phyloP scores from a whole-genome alignment of 2,329 filamentous ascomycete genomes.

The Ciborinia camelliae region DNA sequence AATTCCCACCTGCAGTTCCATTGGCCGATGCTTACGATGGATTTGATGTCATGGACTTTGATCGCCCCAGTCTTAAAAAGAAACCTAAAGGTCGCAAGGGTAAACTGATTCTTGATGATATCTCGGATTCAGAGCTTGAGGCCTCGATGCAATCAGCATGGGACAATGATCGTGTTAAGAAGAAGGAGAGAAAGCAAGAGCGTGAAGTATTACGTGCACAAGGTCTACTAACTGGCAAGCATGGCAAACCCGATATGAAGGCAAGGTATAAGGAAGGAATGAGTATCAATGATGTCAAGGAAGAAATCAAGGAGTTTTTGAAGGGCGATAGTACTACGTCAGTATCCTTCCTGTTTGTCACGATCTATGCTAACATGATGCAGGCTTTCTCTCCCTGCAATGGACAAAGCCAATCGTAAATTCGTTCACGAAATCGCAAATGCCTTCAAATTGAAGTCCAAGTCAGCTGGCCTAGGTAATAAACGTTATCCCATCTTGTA shows the following conservation, averaged over 20 bases:
- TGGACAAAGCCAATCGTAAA: slow-evolving; percentile 75
- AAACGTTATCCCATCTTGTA: slow-evolving; percentile 73
- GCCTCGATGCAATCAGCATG: slow-evolving; percentile 56
- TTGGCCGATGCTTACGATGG: slow-evolving; percentile 57
- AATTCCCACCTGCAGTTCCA: slow-evolving; percentile 52
- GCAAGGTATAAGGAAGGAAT: slow-evolving; percentile 73
- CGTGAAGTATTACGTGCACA: slow-evolving; percentile 65
- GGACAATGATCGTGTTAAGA: slow-evolving; percentile 67
- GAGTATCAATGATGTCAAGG: slow-evolving; percentile 63
- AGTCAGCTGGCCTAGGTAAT: slow-evolving; percentile 71
- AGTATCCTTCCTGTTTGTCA: slow-evolving; percentile 31
- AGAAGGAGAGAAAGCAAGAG: slow-evolving; percentile 65
- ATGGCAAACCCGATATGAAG: slow-evolving; percentile 54
- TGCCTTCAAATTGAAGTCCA: slow-evolving; percentile 74
- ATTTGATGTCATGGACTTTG: slow-evolving; percentile 83
- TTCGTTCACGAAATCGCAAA: slow-evolving; percentile 75
- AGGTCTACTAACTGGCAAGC: slow-evolving; percentile 60
- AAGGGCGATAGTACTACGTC: slow-evolving; percentile 60
- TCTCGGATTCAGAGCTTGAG: slow-evolving; percentile 67
- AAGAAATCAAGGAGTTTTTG: slow-evolving; percentile 71
- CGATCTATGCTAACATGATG: slow-evolving; percentile 19
- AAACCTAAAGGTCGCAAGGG: slow-evolving; percentile 61
- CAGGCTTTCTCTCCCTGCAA: slow-evolving; percentile 75
- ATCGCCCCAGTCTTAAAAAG: slow-evolving; percentile 62
- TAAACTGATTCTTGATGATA: slow-evolving; percentile 48